Percentiles rank a stretch among this genome's conserved stretches.
These are phyloP conservation scores for Penicillium sp. DNA, from an alignment of 2,329 filamentous ascomycete species.

Conservation along the genomic window DNA sequence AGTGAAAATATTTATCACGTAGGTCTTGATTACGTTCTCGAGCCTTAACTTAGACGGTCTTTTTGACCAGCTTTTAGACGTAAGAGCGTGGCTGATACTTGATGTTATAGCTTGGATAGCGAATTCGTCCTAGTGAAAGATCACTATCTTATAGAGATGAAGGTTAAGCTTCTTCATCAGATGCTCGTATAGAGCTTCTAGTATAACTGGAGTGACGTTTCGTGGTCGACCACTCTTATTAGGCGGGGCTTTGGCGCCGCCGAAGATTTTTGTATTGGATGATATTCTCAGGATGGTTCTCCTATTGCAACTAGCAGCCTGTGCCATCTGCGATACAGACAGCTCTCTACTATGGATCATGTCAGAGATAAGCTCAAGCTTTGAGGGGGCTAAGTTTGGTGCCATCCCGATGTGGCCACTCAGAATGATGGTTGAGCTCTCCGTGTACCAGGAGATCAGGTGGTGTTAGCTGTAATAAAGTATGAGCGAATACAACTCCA, in stretches of 20 bases:
- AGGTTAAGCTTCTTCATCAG: constrained; percentile 10
- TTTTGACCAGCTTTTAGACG: neutral
- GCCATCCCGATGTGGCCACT: neutral
- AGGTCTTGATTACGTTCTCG: neutral
- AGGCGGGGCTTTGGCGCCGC: constrained; percentile 1
- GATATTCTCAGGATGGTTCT: neutral
- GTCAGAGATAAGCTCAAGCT: constrained; percentile 1
- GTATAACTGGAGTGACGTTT: constrained; percentile 11
- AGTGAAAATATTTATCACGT: neutral
- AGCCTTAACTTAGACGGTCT: neutral
- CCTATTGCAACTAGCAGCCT: neutral
- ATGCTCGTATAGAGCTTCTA: constrained; percentile 9
- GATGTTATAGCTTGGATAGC: constrained; percentile 3
- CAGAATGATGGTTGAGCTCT: neutral
- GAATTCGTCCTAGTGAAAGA: constrained; percentile 18
- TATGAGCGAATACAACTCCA: constrained; percentile 1
- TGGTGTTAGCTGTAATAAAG: neutral
- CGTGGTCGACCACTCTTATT: constrained; percentile 6
- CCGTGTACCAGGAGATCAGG: neutral
- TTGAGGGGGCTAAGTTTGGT: constrained; percentile 2
- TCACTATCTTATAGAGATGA: constrained; percentile 16
- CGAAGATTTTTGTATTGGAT: neutral
- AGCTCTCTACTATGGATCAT: constrained; percentile 1
- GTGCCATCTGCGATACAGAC: neutral
- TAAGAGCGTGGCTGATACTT: constrained; percentile 5